Base-by-base conservation (phyloP, 805 yeast genomes). In the Grigorovia yakushimaensis region DNA sequence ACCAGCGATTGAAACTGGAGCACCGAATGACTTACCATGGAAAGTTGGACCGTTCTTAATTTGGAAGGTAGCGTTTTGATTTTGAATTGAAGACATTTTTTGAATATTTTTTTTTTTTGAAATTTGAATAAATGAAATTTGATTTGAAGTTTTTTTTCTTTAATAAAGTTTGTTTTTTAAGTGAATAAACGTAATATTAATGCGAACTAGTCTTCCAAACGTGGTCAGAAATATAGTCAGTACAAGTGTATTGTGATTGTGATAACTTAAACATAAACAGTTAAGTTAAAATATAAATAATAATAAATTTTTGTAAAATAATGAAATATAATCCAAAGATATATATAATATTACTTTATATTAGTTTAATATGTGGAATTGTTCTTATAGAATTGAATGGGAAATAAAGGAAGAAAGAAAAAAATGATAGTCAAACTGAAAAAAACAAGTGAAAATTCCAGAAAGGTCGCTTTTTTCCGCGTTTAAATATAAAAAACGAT, bases 1-100 rank as follows among this genome's bases (percentile, higher is more conserved):
- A 53, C 99, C 99, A 50, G 94, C 82, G 52, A 88, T 79, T 53
- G 89, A 87, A 55, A 83, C 84, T 66, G 88, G 81, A 40, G 98
- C 96, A 61, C 99, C 99, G 62, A 93, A 94, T 0, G 98, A 91
- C 65, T 79, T 83, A 39, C 98, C 99, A 59, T 78, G 80, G 73
- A 88, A 88, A 30, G 87, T 82, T 19, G 97, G 96, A 18, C 98
- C 98, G 63, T 88, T 86, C 64, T 89, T 80, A 58, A 91, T 82
- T 22, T 95, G 83, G 58, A 91, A 76, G 15, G 95, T 88, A 48
- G 98, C 98, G 65, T 94, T 79, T 82, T 85, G 51, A 59, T 60
- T 55, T 50, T 55, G 45, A 49, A 24, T 24, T 17, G 30, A 17
- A 19, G 46, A 22, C 42, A 40, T 40, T n/a, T 17, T 41, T 22